Evolutionary conservation across 331 rosid species (phyloP).

Genomic region (Malus hybrid): DNA sequence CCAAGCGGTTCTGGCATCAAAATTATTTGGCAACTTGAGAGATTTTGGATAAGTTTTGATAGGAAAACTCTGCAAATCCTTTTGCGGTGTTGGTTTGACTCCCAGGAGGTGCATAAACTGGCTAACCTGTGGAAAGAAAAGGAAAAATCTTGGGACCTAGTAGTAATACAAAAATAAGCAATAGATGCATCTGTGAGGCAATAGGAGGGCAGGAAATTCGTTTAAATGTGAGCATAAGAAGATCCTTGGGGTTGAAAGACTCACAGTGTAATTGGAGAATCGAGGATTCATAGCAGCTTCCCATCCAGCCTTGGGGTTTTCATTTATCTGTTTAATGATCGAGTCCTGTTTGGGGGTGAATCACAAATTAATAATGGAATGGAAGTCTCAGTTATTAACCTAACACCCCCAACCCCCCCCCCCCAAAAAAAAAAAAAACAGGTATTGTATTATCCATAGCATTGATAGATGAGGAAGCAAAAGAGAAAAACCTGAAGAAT

Average conservation of each 20-base stretch:
- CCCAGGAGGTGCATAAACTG: constrained; percentile 88
- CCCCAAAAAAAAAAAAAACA: too few species aligned
- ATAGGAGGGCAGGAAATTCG: not conserved
- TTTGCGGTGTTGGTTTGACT: constrained; percentile 53
- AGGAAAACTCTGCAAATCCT: constrained; percentile 39
- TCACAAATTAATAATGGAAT: not conserved
- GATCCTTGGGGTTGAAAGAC: constrained; percentile 4
- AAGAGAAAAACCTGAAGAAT: constrained; percentile 53
- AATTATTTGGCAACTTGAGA: constrained; percentile 55
- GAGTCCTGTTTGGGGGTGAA: constrained; percentile 49
- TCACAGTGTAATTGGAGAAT: constrained; percentile 71
- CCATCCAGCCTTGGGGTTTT: constrained; percentile 81
- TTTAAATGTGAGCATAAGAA: not conserved
- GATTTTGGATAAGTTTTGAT: constrained; percentile 53
- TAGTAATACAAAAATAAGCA: not conserved
- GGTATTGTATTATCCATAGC: too few species aligned
- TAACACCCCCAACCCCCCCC: not conserved
- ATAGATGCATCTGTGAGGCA: not conserved
- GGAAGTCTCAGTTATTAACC: not conserved
- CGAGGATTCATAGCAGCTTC: constrained; percentile 71
- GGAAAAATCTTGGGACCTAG: not conserved
- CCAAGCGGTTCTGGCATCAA: constrained; percentile 95
- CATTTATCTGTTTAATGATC: constrained; percentile 50
- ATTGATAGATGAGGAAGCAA: not conserved
- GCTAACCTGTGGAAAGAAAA: constrained; percentile 47